Base-by-base conservation (phyloP, 1,284 basidiomycete species). In the Abortiporus biennis region DNA sequence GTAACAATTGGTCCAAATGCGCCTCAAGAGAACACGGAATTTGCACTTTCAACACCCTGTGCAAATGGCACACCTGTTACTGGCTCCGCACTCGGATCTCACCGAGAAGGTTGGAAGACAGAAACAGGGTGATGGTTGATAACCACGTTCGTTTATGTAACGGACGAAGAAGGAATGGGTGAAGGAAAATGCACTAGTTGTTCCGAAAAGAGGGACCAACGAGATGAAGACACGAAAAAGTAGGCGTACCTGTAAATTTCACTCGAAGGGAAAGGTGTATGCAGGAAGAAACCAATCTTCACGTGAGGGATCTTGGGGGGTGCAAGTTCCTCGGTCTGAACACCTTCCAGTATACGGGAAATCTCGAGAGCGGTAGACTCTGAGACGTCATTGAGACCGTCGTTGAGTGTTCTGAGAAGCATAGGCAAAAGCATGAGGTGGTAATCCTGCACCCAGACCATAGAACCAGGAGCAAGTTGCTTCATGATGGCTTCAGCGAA, bases 361-460 rank as follows among this genome's bases (percentile, higher is more conserved):
- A 92, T 66, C 57, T 93, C 89, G 42, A 69, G 69, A 38, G 68
- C 71, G 27, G 78, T 81, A 56, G 80, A 76, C 45, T 79, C 76
- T 22, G 81, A 78, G 47, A 76, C 73, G 38, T 69, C 65, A 27
- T 70, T 64, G 8, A 29, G n/a, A 13, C 85, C 89, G 43, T 94
- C 89, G 55, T 97, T 79, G 44, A 97, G 76, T 9, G 84, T 83
- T 40, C 95, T 83, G 12, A 98, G 76, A 50, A 97, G 78, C 81
- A 97, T 87, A 9, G 96, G 96, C 4, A 98, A 80, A 44, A 99
- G 86, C 94, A 98, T 98, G 46, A 98, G 78, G 60, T 96, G 92
- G 60, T 96, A 96, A 62, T 95, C 93, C 64, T 97, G 93, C 1
- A 99, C 96, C 95, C 95, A 99, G 36, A 99, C 92, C 81, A 98